These are phyloP conservation scores for Lepidium aucheri DNA, from an alignment of 345 rosid genomes.

Conservation along the genomic window DNA sequence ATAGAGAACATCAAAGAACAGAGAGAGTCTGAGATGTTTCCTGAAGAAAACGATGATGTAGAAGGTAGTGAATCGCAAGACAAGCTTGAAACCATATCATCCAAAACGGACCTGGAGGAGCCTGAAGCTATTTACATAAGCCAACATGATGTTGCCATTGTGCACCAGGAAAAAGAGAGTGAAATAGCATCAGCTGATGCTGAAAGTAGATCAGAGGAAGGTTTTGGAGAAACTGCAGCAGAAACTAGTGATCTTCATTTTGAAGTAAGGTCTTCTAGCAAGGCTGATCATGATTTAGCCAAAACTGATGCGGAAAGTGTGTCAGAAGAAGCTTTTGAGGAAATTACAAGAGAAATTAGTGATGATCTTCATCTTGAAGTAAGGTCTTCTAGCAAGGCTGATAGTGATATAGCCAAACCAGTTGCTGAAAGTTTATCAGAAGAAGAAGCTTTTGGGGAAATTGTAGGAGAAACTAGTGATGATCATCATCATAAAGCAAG, in stretches of 20 bases:
- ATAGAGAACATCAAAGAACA: neutral
- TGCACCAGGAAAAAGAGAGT: neutral
- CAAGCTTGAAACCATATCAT: neutral
- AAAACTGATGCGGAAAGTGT: neutral
- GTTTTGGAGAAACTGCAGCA: neutral
- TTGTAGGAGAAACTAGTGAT: neutral
- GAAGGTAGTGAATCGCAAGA: neutral
- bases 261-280: neutral
- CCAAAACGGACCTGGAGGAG: neutral
- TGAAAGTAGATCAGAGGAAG: neutral
- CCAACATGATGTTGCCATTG: neutral
- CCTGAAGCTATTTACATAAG: constrained; percentile 7
- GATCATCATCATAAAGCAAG: constrained; percentile 9
- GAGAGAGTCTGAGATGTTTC: constrained; percentile 2
- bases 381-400: neutral
- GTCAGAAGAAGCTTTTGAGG: neutral
- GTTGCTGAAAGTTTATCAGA: neutral
- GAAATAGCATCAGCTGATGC: neutral
- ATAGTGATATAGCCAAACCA: neutral
- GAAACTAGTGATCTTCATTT: constrained; percentile 8
- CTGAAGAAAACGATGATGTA: constrained; percentile 17
- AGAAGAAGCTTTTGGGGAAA: neutral
- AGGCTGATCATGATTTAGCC: neutral
- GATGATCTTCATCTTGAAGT: constrained; percentile 12
- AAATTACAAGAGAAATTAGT: neutral